Percentiles rank a stretch among this genome's conserved stretches.
Conservation (phyloP, 306 rosid genomes). For the Lupinus albus region DNA sequence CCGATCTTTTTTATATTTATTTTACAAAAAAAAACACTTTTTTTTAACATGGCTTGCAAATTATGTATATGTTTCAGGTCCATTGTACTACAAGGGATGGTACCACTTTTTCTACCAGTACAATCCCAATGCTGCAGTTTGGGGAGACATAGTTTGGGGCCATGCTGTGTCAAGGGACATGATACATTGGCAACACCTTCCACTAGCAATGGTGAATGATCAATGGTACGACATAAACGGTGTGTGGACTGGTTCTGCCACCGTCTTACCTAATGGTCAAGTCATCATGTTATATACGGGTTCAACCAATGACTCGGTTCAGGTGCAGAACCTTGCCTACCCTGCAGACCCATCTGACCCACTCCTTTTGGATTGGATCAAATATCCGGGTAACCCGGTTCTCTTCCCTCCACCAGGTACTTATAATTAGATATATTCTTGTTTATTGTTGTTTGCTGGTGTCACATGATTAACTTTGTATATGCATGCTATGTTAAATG, state of each 20-base stretch:
- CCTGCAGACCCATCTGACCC: constrained; percentile 80
- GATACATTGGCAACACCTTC: constrained; percentile 94
- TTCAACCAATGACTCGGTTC: constrained; percentile 73
- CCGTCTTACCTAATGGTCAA: constrained; percentile 65
- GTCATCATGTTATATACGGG: constrained; percentile 90
- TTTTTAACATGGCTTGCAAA: neutral
- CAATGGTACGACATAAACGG: constrained; percentile 84
- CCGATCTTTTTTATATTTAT: neutral
- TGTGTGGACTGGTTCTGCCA: constrained; percentile 96
- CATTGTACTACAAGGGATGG: constrained; percentile 90
- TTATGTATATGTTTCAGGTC: constrained; percentile 54
- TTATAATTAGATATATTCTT: too few relatives aligned
- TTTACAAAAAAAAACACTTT: neutral
- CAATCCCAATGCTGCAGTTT: constrained; percentile 78
- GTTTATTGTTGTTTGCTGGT: too few relatives aligned
- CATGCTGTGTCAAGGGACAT: constrained; percentile 86
- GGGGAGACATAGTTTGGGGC: constrained; percentile 97
- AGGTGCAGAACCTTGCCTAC: constrained; percentile 83
- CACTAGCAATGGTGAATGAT: constrained; percentile 82
- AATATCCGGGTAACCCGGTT: constrained; percentile 76
- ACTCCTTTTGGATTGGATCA: constrained; percentile 75
- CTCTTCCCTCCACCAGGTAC: constrained; percentile 66
- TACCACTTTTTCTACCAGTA: constrained; percentile 94
- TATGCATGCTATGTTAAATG: neutral
- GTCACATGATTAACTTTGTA: neutral